phyloP scores from a whole-genome alignment of 495 filamentous ascomycete species.

The Barbatosphaeria neglecta region DNA sequence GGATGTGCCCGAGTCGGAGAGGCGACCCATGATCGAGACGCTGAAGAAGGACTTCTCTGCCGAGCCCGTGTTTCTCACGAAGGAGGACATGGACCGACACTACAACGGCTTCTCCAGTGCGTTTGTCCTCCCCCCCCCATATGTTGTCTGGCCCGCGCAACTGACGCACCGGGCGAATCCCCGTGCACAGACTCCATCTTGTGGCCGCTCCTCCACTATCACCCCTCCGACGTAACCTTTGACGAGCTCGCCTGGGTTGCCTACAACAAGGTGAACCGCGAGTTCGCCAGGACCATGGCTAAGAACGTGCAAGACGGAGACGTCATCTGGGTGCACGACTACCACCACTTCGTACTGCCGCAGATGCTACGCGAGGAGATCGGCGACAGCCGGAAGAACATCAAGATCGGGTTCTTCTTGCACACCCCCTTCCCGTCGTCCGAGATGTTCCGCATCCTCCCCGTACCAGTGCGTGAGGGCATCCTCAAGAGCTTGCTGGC shows the following conservation, averaged over 20 bases:
- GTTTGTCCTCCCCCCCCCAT: conserved; percentile 14
- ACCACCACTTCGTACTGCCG: conserved; percentile 88
- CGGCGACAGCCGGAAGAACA: conserved; percentile 54
- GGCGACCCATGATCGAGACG: conserved; percentile 50
- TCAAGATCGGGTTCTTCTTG: conserved; percentile 89
- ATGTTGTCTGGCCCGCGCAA: neutral
- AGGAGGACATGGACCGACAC: conserved; percentile 67
- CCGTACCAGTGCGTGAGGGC: conserved; percentile 79
- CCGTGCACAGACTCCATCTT: conserved; percentile 67
- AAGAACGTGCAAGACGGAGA: conserved; percentile 65
- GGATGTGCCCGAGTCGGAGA: conserved; percentile 65
- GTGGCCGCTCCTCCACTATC: conserved; percentile 95
- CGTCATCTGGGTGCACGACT: conserved; percentile 93
- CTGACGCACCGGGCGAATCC: neutral
- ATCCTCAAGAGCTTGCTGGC: conserved; percentile 69
- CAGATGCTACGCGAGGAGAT: conserved; percentile 70
- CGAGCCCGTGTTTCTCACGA: conserved; percentile 65
- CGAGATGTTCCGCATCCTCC: conserved; percentile 84
- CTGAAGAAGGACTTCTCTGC: conserved; percentile 63
- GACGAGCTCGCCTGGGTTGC: conserved; percentile 79
- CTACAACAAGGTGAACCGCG: conserved; percentile 72
- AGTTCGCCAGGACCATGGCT: conserved; percentile 72
- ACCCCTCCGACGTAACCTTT: conserved; percentile 85
- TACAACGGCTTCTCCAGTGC: conserved; percentile 84
- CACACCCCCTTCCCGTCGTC: conserved; percentile 91